Conservation (phyloP, 2,329 filamentous ascomycete species). For the Magnaporthiopsis rhizophila region DNA sequence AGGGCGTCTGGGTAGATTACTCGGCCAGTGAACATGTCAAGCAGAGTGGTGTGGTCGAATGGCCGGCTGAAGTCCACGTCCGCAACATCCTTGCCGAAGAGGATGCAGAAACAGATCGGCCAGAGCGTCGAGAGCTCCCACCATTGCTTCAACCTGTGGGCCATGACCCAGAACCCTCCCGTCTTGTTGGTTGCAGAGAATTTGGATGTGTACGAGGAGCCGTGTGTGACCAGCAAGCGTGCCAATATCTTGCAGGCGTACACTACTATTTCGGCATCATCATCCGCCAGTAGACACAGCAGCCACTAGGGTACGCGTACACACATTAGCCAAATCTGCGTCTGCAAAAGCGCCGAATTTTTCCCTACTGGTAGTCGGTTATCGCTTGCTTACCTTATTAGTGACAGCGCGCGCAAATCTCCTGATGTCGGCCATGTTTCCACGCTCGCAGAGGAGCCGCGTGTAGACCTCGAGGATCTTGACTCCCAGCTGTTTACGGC, state of each 20-base stretch:
- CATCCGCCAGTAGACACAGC: slow-evolving; percentile 80
- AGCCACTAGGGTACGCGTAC: slow-evolving; percentile 58
- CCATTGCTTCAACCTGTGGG: slow-evolving; percentile 72
- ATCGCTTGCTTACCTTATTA: slow-evolving; percentile 61
- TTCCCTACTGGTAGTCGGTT: too few relatives aligned
- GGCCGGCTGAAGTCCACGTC: slow-evolving; percentile 64
- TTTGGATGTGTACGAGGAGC: slow-evolving; percentile 72
- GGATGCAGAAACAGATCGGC: slow-evolving; percentile 78
- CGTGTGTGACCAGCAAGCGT: slow-evolving; percentile 75
- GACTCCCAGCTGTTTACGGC: slow-evolving; percentile 64
- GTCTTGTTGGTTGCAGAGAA: slow-evolving; percentile 62
- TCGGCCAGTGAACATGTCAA: slow-evolving; percentile 63
- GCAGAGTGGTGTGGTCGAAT: slow-evolving; percentile 66
- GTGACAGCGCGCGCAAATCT: slow-evolving; percentile 93
- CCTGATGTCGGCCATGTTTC: slow-evolving; percentile 60
- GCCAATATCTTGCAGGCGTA: slow-evolving; percentile 77
- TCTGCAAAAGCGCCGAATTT: slow-evolving; percentile 45
- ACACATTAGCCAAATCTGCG: slow-evolving; percentile 6
- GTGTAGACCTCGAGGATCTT: slow-evolving; percentile 72
- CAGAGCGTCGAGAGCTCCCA: slow-evolving; percentile 82
- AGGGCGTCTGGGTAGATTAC: slow-evolving; percentile 72
- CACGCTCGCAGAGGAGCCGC: slow-evolving; percentile 66
- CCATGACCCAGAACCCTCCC: slow-evolving; percentile 82
- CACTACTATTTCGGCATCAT: slow-evolving; percentile 74
- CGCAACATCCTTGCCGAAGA: slow-evolving; percentile 78